Base-by-base conservation (phyloP, 129 eudicot species). In the Mikania micrantha region DNA sequence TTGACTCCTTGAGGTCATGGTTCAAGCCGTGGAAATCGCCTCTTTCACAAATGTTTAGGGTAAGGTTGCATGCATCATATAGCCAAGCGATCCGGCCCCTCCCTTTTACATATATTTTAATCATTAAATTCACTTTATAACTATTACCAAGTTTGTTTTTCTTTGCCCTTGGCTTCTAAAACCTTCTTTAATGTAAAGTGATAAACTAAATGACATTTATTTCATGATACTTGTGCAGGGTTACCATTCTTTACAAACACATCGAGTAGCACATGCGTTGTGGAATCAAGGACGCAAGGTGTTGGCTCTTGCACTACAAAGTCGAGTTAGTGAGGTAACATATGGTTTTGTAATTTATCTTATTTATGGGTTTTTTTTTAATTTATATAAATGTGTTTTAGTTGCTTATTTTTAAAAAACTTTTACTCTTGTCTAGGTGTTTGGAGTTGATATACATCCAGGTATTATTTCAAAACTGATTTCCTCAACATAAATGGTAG, bases 281-380 rank as follows among this genome's bases (percentile, higher is more conserved):
- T 85, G 92, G 92, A 82, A 79, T 63, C 88, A 82, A 74, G 92
- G 92, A 20, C 92, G 92, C 67, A 85, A 72, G 65, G 71, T 85
- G 54, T 80, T 86, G 84, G 88, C 93, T 58, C 76, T 78, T 71
- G 88, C 93, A 31, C 76, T 86, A 64, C 93, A 86, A 78, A 86
- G 93, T 76, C 88, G 93, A 60, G 79, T 86, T 38, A 86, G 93
- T 53, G 93, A 86, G 93, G 93, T 86, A 80, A 22, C 78, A 59
- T 45, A 58, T 59, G 22, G 0, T 52, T 36, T 60, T 25, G n/a
- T 34, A 11, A 29, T 67, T 64, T 29, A 16, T 36, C 25, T 35
- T 40, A 11, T 60, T 41, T 58, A 11, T 39, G 59, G 20, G 58
- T 31, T 25, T 53, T 77, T 39, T 2, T 15, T 24, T 21, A 19